A percentile compares a stretch with the other conserved stretches of the same genome.
Evolutionary conservation across 2,329 filamentous ascomycete genomes (phyloP).

Genomic region (Fusarium mundagurra): DNA sequence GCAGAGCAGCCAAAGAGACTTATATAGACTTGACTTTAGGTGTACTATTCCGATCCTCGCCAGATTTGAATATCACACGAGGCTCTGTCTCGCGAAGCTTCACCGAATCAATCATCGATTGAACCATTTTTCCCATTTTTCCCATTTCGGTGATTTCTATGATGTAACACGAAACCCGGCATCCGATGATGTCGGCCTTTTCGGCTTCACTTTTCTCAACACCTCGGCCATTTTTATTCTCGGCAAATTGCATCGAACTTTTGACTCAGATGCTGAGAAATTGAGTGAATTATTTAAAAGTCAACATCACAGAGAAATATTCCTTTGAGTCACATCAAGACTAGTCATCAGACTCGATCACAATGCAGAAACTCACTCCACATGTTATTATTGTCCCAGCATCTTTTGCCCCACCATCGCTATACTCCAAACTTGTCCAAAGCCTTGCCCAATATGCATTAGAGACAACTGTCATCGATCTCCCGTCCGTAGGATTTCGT

Average conservation of each 20-base stretch:
- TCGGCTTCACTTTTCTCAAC: neutral
- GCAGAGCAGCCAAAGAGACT: neutral
- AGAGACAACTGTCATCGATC: neutral
- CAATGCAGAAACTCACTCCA: neutral
- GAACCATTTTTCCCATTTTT: no score
- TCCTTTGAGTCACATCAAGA: rapidly evolving
- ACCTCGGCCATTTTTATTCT: neutral
- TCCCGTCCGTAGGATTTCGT: neutral
- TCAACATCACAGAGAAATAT: no score
- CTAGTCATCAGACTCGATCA: rapidly evolving
- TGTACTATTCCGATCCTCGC: neutral
- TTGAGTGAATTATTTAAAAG: no score
- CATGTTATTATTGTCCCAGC: neutral
- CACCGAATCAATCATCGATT: rapidly evolving
- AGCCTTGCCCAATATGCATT: neutral
- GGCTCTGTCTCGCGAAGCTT: rapidly evolving
- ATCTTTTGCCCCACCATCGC: neutral
- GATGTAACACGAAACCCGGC: neutral
- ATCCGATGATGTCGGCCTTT: neutral
- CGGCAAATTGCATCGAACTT: neutral
- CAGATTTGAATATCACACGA: neutral
- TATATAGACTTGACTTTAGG: neutral
- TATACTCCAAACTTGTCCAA: neutral
- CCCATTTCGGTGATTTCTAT: neutral
- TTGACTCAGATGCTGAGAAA: no score